Percentiles rank a stretch among this genome's conserved stretches.
Conservation (phyloP, 1,284 basidiomycete species). For the Xerocomus nothofagi region DNA sequence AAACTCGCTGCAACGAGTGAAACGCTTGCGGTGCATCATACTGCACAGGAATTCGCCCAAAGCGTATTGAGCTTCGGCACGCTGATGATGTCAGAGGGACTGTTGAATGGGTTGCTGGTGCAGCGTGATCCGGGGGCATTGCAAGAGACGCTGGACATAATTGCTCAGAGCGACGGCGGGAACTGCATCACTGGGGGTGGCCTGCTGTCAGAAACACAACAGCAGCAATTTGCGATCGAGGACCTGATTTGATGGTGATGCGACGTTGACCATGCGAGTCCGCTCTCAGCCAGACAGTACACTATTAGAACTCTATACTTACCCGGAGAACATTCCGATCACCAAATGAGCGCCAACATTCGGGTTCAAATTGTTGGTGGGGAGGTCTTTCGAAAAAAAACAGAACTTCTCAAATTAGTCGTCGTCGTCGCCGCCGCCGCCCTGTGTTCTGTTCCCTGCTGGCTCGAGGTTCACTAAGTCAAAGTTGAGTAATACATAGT, state of each 20-base stretch:
- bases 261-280: too few species aligned
- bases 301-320: too few species aligned
- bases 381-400: too few species aligned
- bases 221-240: not conserved
- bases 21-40: conserved; percentile 13
- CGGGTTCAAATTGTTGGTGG: too few species aligned
- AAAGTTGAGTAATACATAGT: too few species aligned
- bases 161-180: not conserved
- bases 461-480: too few species aligned
- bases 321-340: too few species aligned
- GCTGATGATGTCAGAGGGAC: conserved; percentile 11
- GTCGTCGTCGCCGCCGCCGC: too few species aligned
- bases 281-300: too few species aligned
- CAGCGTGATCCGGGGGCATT: conserved; percentile 9
- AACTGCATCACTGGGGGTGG: not conserved
- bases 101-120: conserved; percentile 11
- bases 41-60: conserved; percentile 16
- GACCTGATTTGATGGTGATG: conserved; percentile 13
- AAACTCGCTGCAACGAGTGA: conserved; percentile 17
- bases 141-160: conserved; percentile 14
- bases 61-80: conserved; percentile 14
- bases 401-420: too few species aligned
- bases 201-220: not conserved
- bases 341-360: too few species aligned
- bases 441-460: too few species aligned